Evolutionary conservation across 2,329 filamentous ascomycete genomes (phyloP).

Genomic region (Fonsecaea nubica): DNA sequence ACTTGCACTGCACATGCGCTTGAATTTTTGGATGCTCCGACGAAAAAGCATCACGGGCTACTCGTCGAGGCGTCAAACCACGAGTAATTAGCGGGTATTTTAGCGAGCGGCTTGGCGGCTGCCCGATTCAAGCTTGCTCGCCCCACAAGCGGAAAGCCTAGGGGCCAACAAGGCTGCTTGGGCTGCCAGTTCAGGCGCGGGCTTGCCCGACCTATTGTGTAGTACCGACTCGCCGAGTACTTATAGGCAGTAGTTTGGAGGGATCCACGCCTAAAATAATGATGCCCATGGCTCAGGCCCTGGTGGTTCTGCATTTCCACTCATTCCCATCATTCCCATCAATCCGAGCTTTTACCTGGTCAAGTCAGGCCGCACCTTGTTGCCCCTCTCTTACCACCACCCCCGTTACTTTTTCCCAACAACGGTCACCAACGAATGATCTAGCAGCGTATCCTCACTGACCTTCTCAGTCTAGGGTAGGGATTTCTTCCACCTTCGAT

Average conservation of each 20-base stretch:
- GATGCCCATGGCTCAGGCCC: conserved; percentile 5
- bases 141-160: not conserved
- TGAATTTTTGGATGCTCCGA: not conserved
- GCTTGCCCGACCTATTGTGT: not conserved
- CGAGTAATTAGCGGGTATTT: not conserved
- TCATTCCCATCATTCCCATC: not conserved
- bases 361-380: not conserved
- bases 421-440: conserved; percentile 9
- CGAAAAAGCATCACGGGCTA: not conserved
- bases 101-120: not conserved
- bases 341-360: conserved; percentile 19
- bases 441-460: not conserved
- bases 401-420: conserved; percentile 7
- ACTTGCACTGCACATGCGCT: not conserved
- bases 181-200: not conserved
- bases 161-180: too few relatives aligned
- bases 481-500: not conserved
- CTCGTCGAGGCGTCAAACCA: too few relatives aligned
- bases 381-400: too few relatives aligned
- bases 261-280: not conserved
- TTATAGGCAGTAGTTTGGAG: not conserved
- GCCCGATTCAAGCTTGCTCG: conserved; percentile 3
- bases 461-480: not conserved
- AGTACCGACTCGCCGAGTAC: too few relatives aligned
- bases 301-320: not conserved